Conservation (phyloP, 2,329 filamentous ascomycete genomes). For the Neodidymelliopsis sp. region DNA sequence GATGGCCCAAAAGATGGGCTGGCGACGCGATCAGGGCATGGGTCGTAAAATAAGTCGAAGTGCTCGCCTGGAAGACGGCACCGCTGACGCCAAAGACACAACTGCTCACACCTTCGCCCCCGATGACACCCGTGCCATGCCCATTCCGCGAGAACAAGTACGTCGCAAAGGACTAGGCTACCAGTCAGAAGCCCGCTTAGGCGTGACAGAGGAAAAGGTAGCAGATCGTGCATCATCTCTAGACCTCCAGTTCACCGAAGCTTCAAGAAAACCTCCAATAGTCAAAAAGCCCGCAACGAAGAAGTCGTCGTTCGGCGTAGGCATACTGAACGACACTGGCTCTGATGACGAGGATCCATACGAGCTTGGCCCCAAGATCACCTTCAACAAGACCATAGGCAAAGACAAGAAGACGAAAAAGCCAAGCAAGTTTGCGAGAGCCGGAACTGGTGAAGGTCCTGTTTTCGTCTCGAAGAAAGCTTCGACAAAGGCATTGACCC, state of each 20-base stretch:
- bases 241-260: constrained; percentile 35
- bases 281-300: constrained; percentile 56
- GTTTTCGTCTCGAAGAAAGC: constrained; percentile 77
- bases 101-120: constrained; percentile 81
- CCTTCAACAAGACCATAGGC: constrained; percentile 82
- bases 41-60: constrained; percentile 82
- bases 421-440: constrained; percentile 64
- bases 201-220: constrained; percentile 37
- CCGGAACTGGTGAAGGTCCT: constrained; percentile 70
- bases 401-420: constrained; percentile 78
- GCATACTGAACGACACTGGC: constrained; percentile 88
- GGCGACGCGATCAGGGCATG: constrained; percentile 92
- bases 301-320: constrained; percentile 83
- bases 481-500: constrained; percentile 56
- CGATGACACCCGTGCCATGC: constrained; percentile 75
- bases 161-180: constrained; percentile 73
- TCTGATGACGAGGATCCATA: constrained; percentile 97
- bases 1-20: constrained; percentile 90
- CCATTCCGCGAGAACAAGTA: constrained; percentile 70
- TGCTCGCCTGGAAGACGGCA: constrained; percentile 69
- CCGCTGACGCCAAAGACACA: constrained; percentile 50
- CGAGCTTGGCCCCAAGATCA: constrained; percentile 88
- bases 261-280: constrained; percentile 21
- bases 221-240: constrained; percentile 21
- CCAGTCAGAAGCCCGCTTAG: constrained; percentile 64